Percentiles rank a stretch among this genome's conserved stretches.
Conservation (phyloP, 371 early-diverging fungal genomes). For the Lichtheimia corymbifera region DNA sequence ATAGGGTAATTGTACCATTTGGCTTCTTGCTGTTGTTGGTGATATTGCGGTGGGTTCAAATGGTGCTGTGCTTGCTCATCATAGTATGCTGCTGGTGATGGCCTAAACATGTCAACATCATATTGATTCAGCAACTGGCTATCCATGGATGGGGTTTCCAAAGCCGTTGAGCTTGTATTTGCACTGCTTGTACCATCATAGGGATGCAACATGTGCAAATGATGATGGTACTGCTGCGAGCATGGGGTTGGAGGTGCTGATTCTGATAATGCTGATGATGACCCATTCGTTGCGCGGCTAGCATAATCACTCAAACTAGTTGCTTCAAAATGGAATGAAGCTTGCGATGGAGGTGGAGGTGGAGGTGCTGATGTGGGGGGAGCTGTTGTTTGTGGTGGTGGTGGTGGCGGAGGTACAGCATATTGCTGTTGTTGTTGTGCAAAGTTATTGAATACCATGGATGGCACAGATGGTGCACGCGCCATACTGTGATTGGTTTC, state of each 20-base stretch:
- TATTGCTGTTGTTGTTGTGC: slow-evolving; percentile 8
- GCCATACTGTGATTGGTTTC: slow-evolving; percentile 4
- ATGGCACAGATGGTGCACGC: slow-evolving; percentile 14
- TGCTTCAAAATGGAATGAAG: slow-evolving; percentile 10
- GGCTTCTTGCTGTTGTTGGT: slow-evolving; percentile 1
- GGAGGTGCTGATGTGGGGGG: background rate
- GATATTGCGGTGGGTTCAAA: background rate
- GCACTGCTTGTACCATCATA: slow-evolving; percentile 5
- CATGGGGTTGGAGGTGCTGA: slow-evolving; percentile 14
- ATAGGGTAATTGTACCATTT: slow-evolving; percentile 4
- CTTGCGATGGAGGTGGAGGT: background rate
- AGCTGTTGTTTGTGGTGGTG: background rate
- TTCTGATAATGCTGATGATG: slow-evolving; percentile 11
- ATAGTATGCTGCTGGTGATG: too few species aligned
- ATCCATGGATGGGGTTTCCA: background rate
- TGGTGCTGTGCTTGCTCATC: too few species aligned
- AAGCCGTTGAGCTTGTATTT: slow-evolving; percentile 1
- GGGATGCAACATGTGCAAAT: slow-evolving; percentile 3
- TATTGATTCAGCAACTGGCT: background rate
- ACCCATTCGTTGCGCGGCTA: slow-evolving; percentile 6
- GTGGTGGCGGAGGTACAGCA: background rate
- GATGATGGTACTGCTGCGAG: slow-evolving; percentile 13
- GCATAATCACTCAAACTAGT: slow-evolving; percentile 12
- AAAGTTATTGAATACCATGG: slow-evolving; percentile 7
- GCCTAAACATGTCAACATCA: slow-evolving; percentile 3